phyloP scores from a whole-genome alignment of 2,329 filamentous ascomycete species.

The Fulvia fulva region DNA sequence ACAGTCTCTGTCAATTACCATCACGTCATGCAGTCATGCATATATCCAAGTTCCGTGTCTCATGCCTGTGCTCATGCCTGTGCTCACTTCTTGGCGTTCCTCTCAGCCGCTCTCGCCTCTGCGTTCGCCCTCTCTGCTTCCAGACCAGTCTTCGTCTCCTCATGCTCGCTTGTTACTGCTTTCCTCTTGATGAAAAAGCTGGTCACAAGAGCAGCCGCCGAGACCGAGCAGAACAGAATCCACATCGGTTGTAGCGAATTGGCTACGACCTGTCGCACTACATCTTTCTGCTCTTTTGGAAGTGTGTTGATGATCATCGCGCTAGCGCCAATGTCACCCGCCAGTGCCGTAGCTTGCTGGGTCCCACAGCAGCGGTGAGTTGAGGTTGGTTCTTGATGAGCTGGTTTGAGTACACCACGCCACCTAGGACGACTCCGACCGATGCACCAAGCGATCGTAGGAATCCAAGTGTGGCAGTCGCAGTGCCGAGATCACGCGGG shows the following conservation, averaged over 20 bases:
- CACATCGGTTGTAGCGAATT: slow-evolving; percentile 46
- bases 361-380: slow-evolving; percentile 51
- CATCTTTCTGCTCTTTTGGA: slow-evolving; percentile 41
- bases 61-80: too few relatives aligned
- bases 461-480: slow-evolving; percentile 64
- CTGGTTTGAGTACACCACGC: slow-evolving; percentile 72
- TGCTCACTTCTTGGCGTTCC: too few relatives aligned
- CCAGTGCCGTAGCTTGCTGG: slow-evolving; percentile 52
- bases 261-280: slow-evolving; percentile 43
- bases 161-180: slow-evolving; percentile 41
- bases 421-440: slow-evolving; percentile 66
- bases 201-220: slow-evolving; percentile 37
- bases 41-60: too few relatives aligned
- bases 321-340: slow-evolving; percentile 59
- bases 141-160: slow-evolving; percentile 49
- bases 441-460: slow-evolving; percentile 65
- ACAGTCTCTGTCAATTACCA: too few relatives aligned
- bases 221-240: slow-evolving; percentile 46
- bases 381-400: slow-evolving; percentile 56
- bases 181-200: slow-evolving; percentile 41
- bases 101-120: slow-evolving; percentile 34
- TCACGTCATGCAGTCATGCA: too few relatives aligned
- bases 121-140: slow-evolving; percentile 41
- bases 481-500: slow-evolving; percentile 62
- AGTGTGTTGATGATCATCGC: slow-evolving; percentile 55